phyloP scores from a whole-genome alignment of 495 filamentous ascomycete species.

The Emericellopsis terricola region DNA sequence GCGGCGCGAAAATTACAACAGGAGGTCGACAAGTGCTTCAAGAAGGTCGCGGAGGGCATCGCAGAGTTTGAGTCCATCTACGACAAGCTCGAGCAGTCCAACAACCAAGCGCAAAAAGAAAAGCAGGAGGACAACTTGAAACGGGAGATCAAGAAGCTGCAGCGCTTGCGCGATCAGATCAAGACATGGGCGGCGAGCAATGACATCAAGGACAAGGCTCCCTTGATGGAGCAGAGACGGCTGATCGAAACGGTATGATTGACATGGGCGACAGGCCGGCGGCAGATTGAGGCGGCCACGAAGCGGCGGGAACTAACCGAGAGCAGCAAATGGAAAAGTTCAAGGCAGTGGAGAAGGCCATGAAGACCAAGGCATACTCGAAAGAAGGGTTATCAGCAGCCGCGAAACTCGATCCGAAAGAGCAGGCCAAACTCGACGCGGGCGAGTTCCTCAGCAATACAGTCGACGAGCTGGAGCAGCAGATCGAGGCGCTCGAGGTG shows the following conservation, averaged over 20 bases:
- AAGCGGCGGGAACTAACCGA: conserved; percentile 5
- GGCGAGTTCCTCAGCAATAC: conserved; percentile 66
- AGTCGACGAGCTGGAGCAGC: conserved; percentile 86
- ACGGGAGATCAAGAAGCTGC: conserved; percentile 98
- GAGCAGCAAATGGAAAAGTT: conserved; percentile 99
- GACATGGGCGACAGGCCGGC: conserved; percentile 2
- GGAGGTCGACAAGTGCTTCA: conserved; percentile 97
- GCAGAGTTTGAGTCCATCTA: conserved; percentile 79
- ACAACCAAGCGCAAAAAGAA: conserved; percentile 89
- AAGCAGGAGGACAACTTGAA: conserved; percentile 95
- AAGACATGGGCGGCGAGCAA: conserved; percentile 95
- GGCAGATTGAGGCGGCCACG: conserved; percentile 1
- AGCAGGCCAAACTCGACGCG: conserved; percentile 77
- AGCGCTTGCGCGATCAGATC: conserved; percentile 92
- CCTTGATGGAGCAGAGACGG: conserved; percentile 79
- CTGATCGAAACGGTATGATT: conserved; percentile 88
- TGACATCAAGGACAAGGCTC: conserved; percentile 98
- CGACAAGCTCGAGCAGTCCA: conserved; percentile 84
- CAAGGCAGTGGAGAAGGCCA: conserved; percentile 99
- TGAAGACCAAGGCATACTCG: conserved; percentile 99
- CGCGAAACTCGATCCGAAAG: conserved; percentile 83
- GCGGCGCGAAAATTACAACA: conserved; percentile 87
- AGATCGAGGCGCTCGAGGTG: conserved; percentile 82
- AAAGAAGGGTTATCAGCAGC: conserved; percentile 89
- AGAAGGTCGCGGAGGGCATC: conserved; percentile 89